These are phyloP conservation scores for Pythium insidiosum DNA, from an alignment of 352 stramenopile species.

Conservation along the genomic window DNA sequence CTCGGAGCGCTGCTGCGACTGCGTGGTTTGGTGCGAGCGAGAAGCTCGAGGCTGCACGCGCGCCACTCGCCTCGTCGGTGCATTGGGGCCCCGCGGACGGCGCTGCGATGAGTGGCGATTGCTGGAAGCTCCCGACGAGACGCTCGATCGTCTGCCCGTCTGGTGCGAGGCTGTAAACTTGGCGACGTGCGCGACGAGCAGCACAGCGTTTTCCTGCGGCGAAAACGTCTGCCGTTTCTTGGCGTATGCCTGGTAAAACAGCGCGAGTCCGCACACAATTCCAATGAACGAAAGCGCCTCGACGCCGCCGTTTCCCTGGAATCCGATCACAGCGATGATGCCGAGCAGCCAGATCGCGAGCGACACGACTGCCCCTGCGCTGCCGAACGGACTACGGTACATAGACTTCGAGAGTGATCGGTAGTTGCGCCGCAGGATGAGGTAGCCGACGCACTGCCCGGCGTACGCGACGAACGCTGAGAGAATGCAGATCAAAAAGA, in stretches of 20 bases:
- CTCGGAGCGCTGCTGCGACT: too few species aligned
- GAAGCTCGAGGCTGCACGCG: too few species aligned
- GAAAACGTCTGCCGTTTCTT: slow-evolving; percentile 19
- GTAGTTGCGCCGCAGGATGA: slow-evolving; percentile 18
- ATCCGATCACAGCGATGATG: slow-evolving; percentile 3
- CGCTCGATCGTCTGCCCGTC: too few species aligned
- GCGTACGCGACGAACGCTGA: slow-evolving; percentile 14
- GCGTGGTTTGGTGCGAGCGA: too few species aligned
- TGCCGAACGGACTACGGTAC: slow-evolving; percentile 11
- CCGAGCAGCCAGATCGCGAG: slow-evolving; percentile 10
- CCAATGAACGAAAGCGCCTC: not conserved
- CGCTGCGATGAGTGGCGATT: too few species aligned
- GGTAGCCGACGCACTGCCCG: slow-evolving; percentile 21
- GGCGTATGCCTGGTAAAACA: slow-evolving; percentile 13
- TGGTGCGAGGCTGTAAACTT: too few species aligned
- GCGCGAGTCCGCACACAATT: slow-evolving; percentile 3
- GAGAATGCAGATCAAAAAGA: slow-evolving; percentile 17
- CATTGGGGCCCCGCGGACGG: too few species aligned
- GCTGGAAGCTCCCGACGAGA: too few species aligned
- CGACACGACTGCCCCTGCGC: slow-evolving; percentile 7
- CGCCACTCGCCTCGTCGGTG: too few species aligned
- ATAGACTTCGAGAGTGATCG: slow-evolving; percentile 5
- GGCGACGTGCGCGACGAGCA: too few species aligned
- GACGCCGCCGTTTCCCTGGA: slow-evolving; percentile 7
- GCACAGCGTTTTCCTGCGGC: slow-evolving; percentile 16